phyloP scores from a whole-genome alignment of 2,329 filamentous ascomycete species.

The Talaromyces sp. region DNA sequence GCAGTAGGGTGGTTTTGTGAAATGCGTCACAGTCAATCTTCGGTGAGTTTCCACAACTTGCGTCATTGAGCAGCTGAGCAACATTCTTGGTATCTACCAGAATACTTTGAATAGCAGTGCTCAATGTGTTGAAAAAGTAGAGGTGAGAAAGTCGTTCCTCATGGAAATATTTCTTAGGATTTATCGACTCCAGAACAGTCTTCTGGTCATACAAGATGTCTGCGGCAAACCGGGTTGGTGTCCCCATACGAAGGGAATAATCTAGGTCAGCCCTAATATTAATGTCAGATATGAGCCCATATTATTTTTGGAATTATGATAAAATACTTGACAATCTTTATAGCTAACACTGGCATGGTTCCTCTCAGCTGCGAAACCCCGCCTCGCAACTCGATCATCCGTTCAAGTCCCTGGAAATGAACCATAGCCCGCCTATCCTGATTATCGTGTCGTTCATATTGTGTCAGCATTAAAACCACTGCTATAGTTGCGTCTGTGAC shows the following conservation, averaged over 20 bases:
- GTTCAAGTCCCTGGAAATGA: slow-evolving; percentile 9
- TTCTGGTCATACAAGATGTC: background rate
- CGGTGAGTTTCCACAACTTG: background rate
- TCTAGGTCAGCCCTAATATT: slow-evolving; percentile 9
- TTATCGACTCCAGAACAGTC: background rate
- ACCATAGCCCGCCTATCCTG: slow-evolving; percentile 3
- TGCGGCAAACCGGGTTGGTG: slow-evolving; percentile 4
- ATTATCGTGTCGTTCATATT: slow-evolving; percentile 11
- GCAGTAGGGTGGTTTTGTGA: slow-evolving; percentile 4
- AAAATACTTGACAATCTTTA: slow-evolving; percentile 7
- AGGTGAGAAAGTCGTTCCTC: background rate
- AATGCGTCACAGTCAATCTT: slow-evolving; percentile 6
- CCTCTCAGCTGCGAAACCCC: slow-evolving; percentile 1
- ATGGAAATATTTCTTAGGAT: background rate
- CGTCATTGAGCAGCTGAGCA: slow-evolving; percentile 2
- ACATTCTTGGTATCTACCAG: slow-evolving; percentile 1
- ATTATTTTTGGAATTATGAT: background rate
- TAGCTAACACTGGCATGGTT: slow-evolving; percentile 1
- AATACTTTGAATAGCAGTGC: background rate
- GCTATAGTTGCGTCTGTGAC: slow-evolving; percentile 7
- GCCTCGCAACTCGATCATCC: slow-evolving; percentile 7
- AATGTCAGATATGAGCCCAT: background rate
- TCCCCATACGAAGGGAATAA: slow-evolving; percentile 9
- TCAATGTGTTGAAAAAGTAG: background rate
- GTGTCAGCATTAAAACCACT: slow-evolving; percentile 9